Percentiles rank a stretch among this genome's conserved stretches.
phyloP scores from a whole-genome alignment of 2,329 filamentous ascomycete species.

The Chrysoporthe deuterocubensis region DNA sequence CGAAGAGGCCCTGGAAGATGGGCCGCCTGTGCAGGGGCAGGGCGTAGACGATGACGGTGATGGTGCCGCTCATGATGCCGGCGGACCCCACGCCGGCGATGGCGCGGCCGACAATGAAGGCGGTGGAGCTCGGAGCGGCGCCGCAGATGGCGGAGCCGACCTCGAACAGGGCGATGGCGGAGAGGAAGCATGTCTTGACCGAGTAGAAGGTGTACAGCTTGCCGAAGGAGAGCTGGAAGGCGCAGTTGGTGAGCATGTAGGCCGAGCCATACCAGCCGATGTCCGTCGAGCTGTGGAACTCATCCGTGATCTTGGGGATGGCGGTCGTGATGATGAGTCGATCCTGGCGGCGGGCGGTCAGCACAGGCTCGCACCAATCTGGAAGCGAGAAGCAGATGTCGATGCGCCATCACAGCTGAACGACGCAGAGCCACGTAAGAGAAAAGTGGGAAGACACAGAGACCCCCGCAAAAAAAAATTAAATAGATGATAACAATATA shows the following conservation, averaged over 20 bases:
- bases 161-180: constrained; percentile 42
- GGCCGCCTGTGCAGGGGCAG: constrained; percentile 41
- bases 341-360: constrained; percentile 31
- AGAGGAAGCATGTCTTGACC: constrained; percentile 40
- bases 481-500: no score
- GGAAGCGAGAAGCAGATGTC: background rate
- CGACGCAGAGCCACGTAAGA: no score
- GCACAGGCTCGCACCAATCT: background rate
- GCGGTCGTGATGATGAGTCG: constrained; percentile 44
- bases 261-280: constrained; percentile 47
- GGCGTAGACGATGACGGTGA: constrained; percentile 40
- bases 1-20: constrained; percentile 41
- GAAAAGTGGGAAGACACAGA: no score
- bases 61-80: constrained; percentile 44
- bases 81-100: constrained; percentile 44
- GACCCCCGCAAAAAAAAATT: no score
- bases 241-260: constrained; percentile 42
- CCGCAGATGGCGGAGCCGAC: constrained; percentile 46
- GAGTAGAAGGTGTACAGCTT: constrained; percentile 46
- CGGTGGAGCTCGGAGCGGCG: constrained; percentile 43
- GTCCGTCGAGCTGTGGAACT: constrained; percentile 43
- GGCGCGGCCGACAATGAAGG: constrained; percentile 47
- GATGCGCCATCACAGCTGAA: no score
- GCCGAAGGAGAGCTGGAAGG: constrained; percentile 46
- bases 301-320: constrained; percentile 45